A percentile compares a stretch with the other conserved stretches of the same genome.
These are phyloP conservation scores for Herpetospermum pedunculosum DNA, from an alignment of 306 rosid species.

Conservation along the genomic window DNA sequence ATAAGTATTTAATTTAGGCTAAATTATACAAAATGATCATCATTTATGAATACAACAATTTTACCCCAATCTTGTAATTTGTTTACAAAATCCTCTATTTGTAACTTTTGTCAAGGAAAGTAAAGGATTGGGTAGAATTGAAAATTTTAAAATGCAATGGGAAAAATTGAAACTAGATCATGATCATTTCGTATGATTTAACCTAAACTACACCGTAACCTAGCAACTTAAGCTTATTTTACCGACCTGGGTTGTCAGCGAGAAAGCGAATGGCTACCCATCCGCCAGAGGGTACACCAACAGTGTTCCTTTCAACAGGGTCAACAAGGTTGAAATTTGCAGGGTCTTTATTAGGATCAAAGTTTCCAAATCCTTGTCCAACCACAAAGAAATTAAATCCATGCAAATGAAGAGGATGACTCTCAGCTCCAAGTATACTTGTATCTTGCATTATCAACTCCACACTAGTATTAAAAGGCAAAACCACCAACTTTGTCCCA, in stretches of 20 bases:
- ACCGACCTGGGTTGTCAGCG: background rate
- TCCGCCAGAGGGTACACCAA: background rate
- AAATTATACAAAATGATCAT: too few relatives aligned
- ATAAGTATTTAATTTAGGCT: background rate
- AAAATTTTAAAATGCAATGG: too few relatives aligned
- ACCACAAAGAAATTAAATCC: constrained; percentile 1
- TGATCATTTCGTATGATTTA: too few relatives aligned
- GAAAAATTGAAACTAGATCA: too few relatives aligned
- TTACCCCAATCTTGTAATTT: too few relatives aligned
- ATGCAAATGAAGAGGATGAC: constrained; percentile 7
- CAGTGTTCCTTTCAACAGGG: constrained; percentile 1
- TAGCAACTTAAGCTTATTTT: background rate
- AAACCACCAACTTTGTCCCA: background rate
- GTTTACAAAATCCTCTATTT: too few relatives aligned
- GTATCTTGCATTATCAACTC: constrained; percentile 1
- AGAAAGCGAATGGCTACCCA: background rate
- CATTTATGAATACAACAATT: too few relatives aligned
- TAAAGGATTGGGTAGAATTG: too few relatives aligned
- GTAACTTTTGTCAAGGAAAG: too few relatives aligned
- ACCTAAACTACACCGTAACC: too few relatives aligned
- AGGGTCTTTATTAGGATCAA: background rate
- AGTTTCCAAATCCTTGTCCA: constrained; percentile 1
- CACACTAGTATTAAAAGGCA: constrained; percentile 1
- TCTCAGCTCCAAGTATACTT: constrained; percentile 5
- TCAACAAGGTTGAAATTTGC: background rate